Percentiles rank a stretch among this genome's conserved stretches.
Evolutionary conservation across 192 early-diverging fungal species (phyloP).

Genomic region (Coemansia furcata): DNA sequence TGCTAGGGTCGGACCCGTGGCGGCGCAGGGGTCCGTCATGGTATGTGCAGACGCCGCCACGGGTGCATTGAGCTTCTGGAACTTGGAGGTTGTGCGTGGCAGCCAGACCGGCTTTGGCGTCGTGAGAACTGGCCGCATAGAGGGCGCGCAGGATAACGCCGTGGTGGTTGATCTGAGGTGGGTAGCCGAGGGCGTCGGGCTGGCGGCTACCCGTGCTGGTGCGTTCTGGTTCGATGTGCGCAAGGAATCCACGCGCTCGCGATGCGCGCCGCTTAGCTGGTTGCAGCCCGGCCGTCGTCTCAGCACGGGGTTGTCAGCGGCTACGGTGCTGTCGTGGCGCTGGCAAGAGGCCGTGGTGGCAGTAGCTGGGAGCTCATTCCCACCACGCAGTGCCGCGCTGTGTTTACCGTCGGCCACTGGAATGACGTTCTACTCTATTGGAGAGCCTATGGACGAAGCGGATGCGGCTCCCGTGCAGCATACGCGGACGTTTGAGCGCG

Average conservation of each 20-base stretch:
- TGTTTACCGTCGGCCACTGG: constrained; percentile 32
- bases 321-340: constrained; percentile 33
- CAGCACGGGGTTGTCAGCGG: not conserved
- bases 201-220: constrained; percentile 16
- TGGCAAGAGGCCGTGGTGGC: constrained; percentile 37
- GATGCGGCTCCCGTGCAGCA: not conserved
- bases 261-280: not conserved
- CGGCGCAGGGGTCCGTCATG: constrained; percentile 3
- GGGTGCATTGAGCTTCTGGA: constrained; percentile 20
- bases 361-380: not conserved
- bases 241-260: not conserved
- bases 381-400: constrained; percentile 19
- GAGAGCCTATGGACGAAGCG: not conserved
- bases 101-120: not conserved
- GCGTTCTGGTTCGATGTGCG: constrained; percentile 25
- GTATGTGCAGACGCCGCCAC: constrained; percentile 7
- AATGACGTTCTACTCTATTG: constrained; percentile 18
- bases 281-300: not conserved
- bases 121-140: not conserved
- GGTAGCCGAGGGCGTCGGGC: constrained; percentile 9
- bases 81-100: not conserved
- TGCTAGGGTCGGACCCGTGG: constrained; percentile 5
- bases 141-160: not conserved
- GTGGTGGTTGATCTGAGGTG: constrained; percentile 22
- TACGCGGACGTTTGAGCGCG: constrained; percentile 17